Evolutionary conservation across 2,329 filamentous ascomycete genomes (phyloP).

Genomic region (Ophiostoma perfectum): DNA sequence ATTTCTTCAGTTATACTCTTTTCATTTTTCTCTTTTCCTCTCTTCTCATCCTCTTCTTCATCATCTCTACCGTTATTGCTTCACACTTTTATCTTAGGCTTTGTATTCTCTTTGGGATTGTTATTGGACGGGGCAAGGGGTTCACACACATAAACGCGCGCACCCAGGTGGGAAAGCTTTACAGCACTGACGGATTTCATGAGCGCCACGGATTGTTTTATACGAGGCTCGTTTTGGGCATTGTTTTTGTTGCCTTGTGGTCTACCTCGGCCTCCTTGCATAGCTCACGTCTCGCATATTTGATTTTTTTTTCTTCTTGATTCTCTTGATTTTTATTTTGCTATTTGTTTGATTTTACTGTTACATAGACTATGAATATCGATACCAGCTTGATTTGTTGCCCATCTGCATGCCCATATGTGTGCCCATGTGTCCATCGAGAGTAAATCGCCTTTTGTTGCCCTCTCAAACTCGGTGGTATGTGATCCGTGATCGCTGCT

Average conservation of each 20-base stretch:
- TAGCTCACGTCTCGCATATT: not conserved
- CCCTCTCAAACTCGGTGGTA: too few species aligned
- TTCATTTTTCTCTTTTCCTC: not conserved
- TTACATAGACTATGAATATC: not conserved
- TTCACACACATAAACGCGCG: slow-evolving; percentile 14
- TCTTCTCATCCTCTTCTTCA: not conserved
- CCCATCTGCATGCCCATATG: not conserved
- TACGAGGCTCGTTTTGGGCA: slow-evolving; percentile 8
- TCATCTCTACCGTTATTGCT: not conserved
- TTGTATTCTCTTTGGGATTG: slow-evolving; percentile 11
- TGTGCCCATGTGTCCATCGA: not conserved
- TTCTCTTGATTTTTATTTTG: not conserved
- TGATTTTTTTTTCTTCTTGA: not conserved
- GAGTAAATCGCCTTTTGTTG: too few species aligned
- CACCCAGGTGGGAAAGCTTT: slow-evolving; percentile 14
- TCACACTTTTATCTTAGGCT: not conserved
- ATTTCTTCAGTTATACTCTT: not conserved
- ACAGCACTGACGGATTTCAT: not conserved
- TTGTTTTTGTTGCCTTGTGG: not conserved
- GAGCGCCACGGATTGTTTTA: not conserved
- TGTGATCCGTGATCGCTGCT: too few species aligned
- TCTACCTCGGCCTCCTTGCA: not conserved
- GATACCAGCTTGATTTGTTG: slow-evolving; percentile 1
- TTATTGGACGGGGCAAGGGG: slow-evolving; percentile 5
- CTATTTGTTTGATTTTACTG: not conserved